These are phyloP conservation scores for Delitschia confertaspora DNA, from an alignment of 495 filamentous ascomycete genomes.

Conservation along the genomic window DNA sequence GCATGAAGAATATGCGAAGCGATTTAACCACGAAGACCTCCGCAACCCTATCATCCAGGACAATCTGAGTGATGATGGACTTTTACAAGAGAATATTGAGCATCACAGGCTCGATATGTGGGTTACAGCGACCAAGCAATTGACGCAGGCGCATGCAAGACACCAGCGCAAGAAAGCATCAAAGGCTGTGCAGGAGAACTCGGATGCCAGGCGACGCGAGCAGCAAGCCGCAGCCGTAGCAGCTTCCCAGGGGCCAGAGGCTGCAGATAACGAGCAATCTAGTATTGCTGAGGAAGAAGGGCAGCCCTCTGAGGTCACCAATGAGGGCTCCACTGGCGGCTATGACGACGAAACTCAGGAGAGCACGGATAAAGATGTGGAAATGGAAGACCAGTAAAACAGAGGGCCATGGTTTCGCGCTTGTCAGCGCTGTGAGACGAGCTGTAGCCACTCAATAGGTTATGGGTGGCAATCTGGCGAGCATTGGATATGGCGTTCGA, in stretches of 20 bases:
- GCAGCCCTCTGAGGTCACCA: background rate
- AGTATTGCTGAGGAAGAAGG: background rate
- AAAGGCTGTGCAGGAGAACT: slow-evolving; percentile 2
- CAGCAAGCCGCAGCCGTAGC: background rate
- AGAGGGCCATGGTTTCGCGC: no score
- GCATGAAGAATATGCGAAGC: slow-evolving; percentile 23
- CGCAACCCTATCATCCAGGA: slow-evolving; percentile 30
- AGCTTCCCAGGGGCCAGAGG: slow-evolving; percentile 10
- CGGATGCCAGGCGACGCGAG: background rate
- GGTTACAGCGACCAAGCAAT: slow-evolving; percentile 19
- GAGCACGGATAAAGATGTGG: slow-evolving; percentile 16
- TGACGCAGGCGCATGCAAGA: slow-evolving; percentile 5
- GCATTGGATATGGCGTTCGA: slow-evolving; percentile 20
- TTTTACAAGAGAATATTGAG: slow-evolving; percentile 24
- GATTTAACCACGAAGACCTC: slow-evolving; percentile 29
- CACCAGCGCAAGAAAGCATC: slow-evolving; percentile 19
- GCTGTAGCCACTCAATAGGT: no score
- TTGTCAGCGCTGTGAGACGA: no score
- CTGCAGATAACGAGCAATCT: slow-evolving; percentile 10
- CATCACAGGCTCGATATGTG: slow-evolving; percentile 33
- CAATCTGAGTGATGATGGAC: slow-evolving; percentile 32
- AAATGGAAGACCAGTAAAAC: slow-evolving; percentile 18
- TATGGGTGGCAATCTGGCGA: background rate
- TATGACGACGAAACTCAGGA: slow-evolving; percentile 11
- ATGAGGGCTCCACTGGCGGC: slow-evolving; percentile 1